phyloP scores from a whole-genome alignment of 2,329 filamentous ascomycete species.

The Rhinocladiella mackenziei region DNA sequence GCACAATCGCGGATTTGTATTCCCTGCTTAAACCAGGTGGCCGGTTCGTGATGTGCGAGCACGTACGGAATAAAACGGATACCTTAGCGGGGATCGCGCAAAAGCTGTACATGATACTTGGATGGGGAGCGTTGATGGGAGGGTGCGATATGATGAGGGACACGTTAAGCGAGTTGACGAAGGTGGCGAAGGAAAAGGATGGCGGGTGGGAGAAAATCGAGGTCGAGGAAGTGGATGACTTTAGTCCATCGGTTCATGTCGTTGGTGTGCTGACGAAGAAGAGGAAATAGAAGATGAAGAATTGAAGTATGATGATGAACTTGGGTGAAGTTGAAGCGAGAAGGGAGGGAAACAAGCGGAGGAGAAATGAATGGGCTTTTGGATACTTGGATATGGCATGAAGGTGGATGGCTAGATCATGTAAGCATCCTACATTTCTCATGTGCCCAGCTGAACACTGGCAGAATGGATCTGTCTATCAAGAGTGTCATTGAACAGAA shows the following conservation, averaged over 20 bases:
- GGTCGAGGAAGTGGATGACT: neutral
- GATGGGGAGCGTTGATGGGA: conserved; percentile 51
- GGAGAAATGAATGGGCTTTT: too few relatives aligned
- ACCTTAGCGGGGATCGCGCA: conserved; percentile 46
- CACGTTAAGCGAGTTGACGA: conserved; percentile 10
- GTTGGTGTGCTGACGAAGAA: neutral
- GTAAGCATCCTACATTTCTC: too few relatives aligned
- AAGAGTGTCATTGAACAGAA: too few relatives aligned
- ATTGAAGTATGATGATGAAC: too few relatives aligned
- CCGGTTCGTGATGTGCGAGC: conserved; percentile 52
- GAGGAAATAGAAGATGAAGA: conserved; percentile 1
- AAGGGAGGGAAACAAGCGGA: too few relatives aligned
- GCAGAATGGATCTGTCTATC: too few relatives aligned
- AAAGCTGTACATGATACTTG: conserved; percentile 41
- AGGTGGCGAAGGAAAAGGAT: conserved; percentile 14
- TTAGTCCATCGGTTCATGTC: neutral
- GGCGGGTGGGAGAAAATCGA: conserved; percentile 14
- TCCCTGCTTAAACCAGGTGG: conserved; percentile 52
- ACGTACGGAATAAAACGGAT: conserved; percentile 50
- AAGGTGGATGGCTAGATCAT: too few relatives aligned
- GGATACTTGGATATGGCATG: too few relatives aligned
- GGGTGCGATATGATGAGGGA: conserved; percentile 44
- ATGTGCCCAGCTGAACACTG: too few relatives aligned
- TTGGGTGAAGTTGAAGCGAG: too few relatives aligned
- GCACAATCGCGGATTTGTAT: conserved; percentile 47